A percentile compares a stretch with the other conserved stretches of the same genome.
phyloP scores from a whole-genome alignment of 768 basidiomycete genomes.

The Auricularia sp. region DNA sequence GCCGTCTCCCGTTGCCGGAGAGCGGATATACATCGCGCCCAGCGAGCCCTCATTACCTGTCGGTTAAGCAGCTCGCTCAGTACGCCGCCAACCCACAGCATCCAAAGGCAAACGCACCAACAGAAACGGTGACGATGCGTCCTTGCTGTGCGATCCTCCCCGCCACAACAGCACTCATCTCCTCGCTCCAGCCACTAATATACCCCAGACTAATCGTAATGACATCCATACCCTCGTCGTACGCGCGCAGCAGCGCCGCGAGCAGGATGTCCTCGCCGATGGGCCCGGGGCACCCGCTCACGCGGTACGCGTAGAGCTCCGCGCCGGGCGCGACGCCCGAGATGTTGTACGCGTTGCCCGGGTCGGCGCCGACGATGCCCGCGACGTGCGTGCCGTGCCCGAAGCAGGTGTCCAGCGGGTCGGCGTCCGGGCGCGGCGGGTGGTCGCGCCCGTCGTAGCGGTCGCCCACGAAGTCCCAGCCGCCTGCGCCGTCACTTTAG shows the following conservation, averaged over 20 bases:
- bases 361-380: constrained; percentile 21
- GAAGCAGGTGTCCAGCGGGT: constrained; percentile 7
- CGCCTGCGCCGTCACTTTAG: not conserved
- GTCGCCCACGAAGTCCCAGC: constrained; percentile 10
- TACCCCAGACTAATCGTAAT: constrained; percentile 28
- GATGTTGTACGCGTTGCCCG: constrained; percentile 24
- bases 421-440: constrained; percentile 2
- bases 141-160: constrained; percentile 2
- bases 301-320: constrained; percentile 18
- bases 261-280: constrained; percentile 15
- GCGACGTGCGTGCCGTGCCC: constrained; percentile 9
- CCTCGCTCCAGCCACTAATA: constrained; percentile 9
- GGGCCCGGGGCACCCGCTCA: constrained; percentile 10
- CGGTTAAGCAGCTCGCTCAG: too few relatives aligned
- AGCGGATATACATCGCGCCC: not conserved
- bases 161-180: constrained; percentile 3
- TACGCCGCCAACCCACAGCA: too few relatives aligned
- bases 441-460: constrained; percentile 10
- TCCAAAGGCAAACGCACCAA: not conserved
- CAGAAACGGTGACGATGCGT: constrained; percentile 5
- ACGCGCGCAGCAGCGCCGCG: constrained; percentile 7
- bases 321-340: constrained; percentile 30
- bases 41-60: not conserved
- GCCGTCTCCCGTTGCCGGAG: not conserved
- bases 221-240: constrained; percentile 23